A percentile compares a stretch with the other conserved stretches of the same genome.
Evolutionary conservation across 306 rosid species (phyloP).

Genomic region (Fragaria nilgerrensis): DNA sequence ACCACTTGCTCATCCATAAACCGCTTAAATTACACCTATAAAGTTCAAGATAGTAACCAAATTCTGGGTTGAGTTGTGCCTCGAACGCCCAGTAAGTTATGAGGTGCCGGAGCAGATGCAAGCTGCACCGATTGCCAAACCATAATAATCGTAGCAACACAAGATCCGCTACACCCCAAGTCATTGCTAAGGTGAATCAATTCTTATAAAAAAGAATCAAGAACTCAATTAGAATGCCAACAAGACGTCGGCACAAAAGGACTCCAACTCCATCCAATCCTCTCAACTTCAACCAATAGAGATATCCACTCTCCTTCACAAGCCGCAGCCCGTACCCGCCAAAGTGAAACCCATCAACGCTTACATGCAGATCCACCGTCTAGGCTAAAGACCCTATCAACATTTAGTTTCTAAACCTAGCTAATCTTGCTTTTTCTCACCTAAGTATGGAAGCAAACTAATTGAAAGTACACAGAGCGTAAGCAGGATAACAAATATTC

Average conservation of each 20-base stretch:
- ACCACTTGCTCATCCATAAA: too few relatives aligned
- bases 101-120: too few relatives aligned
- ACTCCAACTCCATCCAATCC: neutral
- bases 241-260: neutral
- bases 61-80: too few relatives aligned
- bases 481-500: neutral
- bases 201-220: too few relatives aligned
- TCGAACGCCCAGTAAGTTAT: too few relatives aligned
- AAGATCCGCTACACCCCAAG: neutral
- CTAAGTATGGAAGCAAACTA: neutral
- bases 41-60: too few relatives aligned
- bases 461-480: neutral
- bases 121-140: neutral
- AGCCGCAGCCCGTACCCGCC: neutral
- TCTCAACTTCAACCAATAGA: neutral
- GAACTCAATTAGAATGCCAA: neutral
- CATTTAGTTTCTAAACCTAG: neutral
- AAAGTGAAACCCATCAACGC: neutral
- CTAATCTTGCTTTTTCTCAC: neutral
- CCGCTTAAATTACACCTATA: too few relatives aligned
- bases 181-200: neutral
- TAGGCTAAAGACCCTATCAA: neutral
- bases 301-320: neutral
- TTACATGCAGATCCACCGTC: neutral
- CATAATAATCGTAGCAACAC: neutral